phyloP scores from a whole-genome alignment of 345 rosid species.

The Combretum micranthum region DNA sequence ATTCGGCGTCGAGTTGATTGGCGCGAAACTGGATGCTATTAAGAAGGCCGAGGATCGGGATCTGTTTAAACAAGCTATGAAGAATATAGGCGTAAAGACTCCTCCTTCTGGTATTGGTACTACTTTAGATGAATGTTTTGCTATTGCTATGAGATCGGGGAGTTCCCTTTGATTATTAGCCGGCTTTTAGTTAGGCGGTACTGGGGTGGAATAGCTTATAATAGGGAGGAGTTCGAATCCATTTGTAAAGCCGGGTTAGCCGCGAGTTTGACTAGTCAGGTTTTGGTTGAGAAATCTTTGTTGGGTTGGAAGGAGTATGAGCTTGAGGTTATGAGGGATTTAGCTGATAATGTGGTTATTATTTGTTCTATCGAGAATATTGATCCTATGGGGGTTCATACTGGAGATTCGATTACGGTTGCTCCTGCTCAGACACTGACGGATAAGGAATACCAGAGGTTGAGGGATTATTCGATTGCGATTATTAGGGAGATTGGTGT shows the following conservation, averaged over 20 bases:
- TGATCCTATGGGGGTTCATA: constrained; percentile 98
- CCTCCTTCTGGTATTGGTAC: constrained; percentile 91
- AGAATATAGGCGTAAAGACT: constrained; percentile 72
- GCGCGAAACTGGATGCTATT: constrained; percentile 89
- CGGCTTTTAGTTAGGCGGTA: constrained; percentile 96
- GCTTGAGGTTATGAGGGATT: constrained; percentile 96
- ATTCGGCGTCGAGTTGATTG: constrained; percentile 76
- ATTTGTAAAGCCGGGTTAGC: constrained; percentile 83
- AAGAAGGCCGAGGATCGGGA: constrained; percentile 94
- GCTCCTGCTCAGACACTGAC: constrained; percentile 98
- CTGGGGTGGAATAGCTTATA: constrained; percentile 98
- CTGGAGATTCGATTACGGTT: constrained; percentile 96
- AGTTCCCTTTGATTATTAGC: constrained; percentile 92
- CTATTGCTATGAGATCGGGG: constrained; percentile 72
- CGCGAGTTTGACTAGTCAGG: constrained; percentile 82
- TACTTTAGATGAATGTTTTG: constrained; percentile 75
- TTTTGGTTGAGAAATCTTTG: constrained; percentile 91
- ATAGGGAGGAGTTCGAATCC: constrained; percentile 79
- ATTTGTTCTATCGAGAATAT: constrained; percentile 96
- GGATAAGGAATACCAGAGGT: constrained; percentile 88
- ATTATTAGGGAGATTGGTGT: constrained; percentile 98
- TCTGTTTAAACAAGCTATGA: constrained; percentile 84
- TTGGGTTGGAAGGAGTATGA: constrained; percentile 97
- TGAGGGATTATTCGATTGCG: constrained; percentile 84
- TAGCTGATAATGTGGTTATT: constrained; percentile 95